These are phyloP conservation scores for Fusarium ambrosium DNA, from an alignment of 2,329 filamentous ascomycete species.

Conservation along the genomic window DNA sequence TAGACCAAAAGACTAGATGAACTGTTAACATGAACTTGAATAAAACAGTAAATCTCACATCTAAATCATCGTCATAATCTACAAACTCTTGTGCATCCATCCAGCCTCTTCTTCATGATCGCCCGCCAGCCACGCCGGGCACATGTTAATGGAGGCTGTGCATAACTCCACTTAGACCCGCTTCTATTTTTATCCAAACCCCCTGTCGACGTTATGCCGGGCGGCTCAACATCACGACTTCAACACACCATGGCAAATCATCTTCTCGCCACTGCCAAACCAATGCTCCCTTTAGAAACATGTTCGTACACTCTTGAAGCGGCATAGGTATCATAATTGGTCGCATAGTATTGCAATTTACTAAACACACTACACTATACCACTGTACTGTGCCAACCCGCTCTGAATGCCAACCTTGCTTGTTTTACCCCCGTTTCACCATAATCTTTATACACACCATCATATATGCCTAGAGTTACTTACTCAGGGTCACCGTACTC, in stretches of 20 bases:
- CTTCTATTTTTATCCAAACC: slow-evolving; percentile 40
- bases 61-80: slow-evolving; percentile 10
- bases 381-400: not conserved
- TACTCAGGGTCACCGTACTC: slow-evolving; percentile 58
- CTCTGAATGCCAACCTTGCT: not conserved
- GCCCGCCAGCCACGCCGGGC: slow-evolving; percentile 16
- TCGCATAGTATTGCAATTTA: slow-evolving; percentile 1
- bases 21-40: not conserved
- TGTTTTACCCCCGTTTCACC: slow-evolving; percentile 9
- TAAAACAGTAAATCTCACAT: not conserved
- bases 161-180: slow-evolving; percentile 11
- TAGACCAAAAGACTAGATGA: not conserved
- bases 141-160: slow-evolving; percentile 32
- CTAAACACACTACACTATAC: not conserved
- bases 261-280: not conserved
- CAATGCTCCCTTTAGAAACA: slow-evolving; percentile 4
- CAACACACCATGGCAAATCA: slow-evolving; percentile 1
- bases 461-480: slow-evolving; percentile 47
- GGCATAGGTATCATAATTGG: not conserved
- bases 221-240: slow-evolving; percentile 30
- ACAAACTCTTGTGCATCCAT: not conserved
- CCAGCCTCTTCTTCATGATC: slow-evolving; percentile 21
- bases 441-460: not conserved
- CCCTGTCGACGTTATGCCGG: slow-evolving; percentile 13
- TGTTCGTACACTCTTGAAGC: not conserved